phyloP scores from a whole-genome alignment of 139 green algal genomes.

The Chlamydomonas urium region DNA sequence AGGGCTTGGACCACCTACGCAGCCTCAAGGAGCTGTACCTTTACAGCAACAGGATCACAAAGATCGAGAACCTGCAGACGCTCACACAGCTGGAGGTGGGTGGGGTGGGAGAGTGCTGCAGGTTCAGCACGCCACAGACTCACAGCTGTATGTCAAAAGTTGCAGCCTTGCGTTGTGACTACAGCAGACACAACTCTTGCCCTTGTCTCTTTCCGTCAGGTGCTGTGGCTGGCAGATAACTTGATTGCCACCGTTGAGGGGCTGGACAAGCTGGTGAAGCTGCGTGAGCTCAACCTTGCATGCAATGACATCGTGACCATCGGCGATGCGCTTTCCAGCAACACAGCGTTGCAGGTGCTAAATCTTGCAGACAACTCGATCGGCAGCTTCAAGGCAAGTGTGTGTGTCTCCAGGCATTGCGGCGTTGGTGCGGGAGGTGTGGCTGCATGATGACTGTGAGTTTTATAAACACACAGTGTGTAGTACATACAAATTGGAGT shows the following conservation, averaged over 20 bases:
- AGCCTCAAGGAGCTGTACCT: conserved; percentile 55
- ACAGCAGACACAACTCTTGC: too few relatives aligned
- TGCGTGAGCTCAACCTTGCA: conserved; percentile 67
- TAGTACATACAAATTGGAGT: too few relatives aligned
- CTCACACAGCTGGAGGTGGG: conserved; percentile 53
- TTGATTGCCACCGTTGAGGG: conserved; percentile 55
- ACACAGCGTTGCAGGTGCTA: conserved; percentile 44
- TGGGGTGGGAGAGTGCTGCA: not conserved
- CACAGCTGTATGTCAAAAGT: too few relatives aligned
- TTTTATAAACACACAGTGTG: too few relatives aligned
- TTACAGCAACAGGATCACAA: conserved; percentile 59
- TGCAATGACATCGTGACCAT: conserved; percentile 60
- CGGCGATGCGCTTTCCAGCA: conserved; percentile 30
- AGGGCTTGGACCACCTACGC: conserved; percentile 19
- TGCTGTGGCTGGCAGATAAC: conserved; percentile 74
- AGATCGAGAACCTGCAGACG: conserved; percentile 44
- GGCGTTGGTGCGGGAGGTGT: too few relatives aligned
- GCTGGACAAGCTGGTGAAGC: conserved; percentile 37
- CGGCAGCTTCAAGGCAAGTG: conserved; percentile 66
- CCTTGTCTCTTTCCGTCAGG: conserved; percentile 21
- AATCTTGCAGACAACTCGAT: conserved; percentile 73
- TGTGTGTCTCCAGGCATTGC: too few relatives aligned
- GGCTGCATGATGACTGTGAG: too few relatives aligned
- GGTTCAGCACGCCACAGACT: too few relatives aligned
- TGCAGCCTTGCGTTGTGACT: too few relatives aligned